Evolutionary conservation across 2,329 filamentous ascomycete genomes (phyloP).

Genomic region (Trichoderma atroviride): DNA sequence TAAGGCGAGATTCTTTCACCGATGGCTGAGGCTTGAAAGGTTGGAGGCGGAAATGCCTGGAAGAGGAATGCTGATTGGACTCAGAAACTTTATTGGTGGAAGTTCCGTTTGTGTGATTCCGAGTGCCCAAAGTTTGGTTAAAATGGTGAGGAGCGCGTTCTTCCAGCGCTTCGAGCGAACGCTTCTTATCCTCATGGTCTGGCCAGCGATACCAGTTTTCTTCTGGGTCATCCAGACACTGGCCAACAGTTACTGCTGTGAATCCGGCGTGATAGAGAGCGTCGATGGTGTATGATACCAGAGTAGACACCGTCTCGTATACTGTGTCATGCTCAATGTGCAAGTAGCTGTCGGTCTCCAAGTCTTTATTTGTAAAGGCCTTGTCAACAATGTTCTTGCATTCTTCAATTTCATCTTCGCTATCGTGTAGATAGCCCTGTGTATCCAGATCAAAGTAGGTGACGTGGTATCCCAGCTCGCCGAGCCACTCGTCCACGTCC

Average conservation of each 20-base stretch:
- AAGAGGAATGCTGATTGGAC: too few species aligned
- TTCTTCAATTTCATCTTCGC: conserved; percentile 50
- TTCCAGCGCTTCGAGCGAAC: background rate
- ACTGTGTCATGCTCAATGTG: conserved; percentile 58
- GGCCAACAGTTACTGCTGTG: conserved; percentile 50
- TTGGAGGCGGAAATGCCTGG: background rate
- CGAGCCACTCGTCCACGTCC: conserved; percentile 44
- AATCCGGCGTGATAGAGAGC: conserved; percentile 47
- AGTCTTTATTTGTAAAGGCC: conserved; percentile 40
- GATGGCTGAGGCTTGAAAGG: background rate
- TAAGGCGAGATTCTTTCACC: background rate
- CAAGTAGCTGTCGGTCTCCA: conserved; percentile 45
- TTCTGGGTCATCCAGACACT: conserved; percentile 57
- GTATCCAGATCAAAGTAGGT: conserved; percentile 65
- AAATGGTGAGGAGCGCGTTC: background rate
- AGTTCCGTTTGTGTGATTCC: background rate
- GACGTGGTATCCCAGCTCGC: conserved; percentile 57
- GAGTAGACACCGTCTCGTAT: conserved; percentile 47
- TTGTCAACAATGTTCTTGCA: conserved; percentile 47
- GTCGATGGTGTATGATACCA: conserved; percentile 48
- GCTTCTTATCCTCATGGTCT: background rate
- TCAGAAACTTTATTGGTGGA: background rate
- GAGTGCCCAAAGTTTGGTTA: background rate
- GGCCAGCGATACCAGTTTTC: conserved; percentile 54
- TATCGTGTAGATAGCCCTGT: conserved; percentile 59